Base-by-base conservation (phyloP, 768 basidiomycete genomes). In the Hydnum rufescens region DNA sequence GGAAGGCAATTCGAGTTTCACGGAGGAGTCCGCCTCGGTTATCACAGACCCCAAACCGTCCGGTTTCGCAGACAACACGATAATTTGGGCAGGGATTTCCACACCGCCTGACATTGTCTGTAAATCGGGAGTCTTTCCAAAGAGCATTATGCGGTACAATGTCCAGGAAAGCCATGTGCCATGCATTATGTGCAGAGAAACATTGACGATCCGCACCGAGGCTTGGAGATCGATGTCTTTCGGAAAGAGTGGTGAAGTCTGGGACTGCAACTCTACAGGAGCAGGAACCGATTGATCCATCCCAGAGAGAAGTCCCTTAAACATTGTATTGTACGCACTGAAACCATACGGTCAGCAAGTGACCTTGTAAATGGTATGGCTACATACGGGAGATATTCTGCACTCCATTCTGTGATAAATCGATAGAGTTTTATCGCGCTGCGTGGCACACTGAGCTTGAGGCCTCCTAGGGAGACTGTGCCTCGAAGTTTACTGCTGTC, bases 141-240 rank as follows among this genome's bases (percentile, higher is more conserved):
- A 77, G 1, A 63, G 64, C 4, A 75, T 63, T 0, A 68, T 70
- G 49, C 76, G 66, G 52, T 72, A 67, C 22, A 77, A 64, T 53
- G 78, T 74, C 82, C 79, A 86, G 4, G 81, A 78, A 30, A 88
- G 64, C 85, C 85, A 89, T 1, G 84, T 88, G 19, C 83, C 84
- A 55, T 79, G 82, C 80, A 88, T 85, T 36, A 88, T 77, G 59
- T 87, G 85, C 4, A 89, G 71, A 3, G 75, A 74, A 5, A 85
- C 67, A 25, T 73, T 72, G 23, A 77, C 61, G 22, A 71, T 71
- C 3, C 63, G 59, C 5, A 85, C 53, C 26, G 70, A 68, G 3
- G 72, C 68, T 55, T 80, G 74, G 16, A 82, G 53, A 43, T 78
- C 73, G 30, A 50, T 31, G 18, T 13, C 16, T 47, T 47, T 5